These are phyloP conservation scores for Lactarius quietus DNA, from an alignment of 768 basidiomycete species.

Conservation along the genomic window DNA sequence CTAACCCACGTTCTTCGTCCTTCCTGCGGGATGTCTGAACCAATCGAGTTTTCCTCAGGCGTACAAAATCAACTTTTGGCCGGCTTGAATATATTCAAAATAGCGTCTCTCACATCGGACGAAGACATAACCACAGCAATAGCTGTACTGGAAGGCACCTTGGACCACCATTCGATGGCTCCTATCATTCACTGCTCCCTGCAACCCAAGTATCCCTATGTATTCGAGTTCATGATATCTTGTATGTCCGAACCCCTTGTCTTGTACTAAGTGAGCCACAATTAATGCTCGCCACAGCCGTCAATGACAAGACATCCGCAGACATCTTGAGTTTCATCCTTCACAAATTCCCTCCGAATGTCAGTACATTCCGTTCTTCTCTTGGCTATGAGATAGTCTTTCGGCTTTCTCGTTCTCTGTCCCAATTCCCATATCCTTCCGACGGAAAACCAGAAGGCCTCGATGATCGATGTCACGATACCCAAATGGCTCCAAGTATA, in stretches of 20 bases:
- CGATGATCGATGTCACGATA: not conserved
- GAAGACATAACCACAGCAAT: conserved; percentile 5
- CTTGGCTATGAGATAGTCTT: conserved; percentile 6
- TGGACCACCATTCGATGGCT: conserved; percentile 13
- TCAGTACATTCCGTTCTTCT: not conserved
- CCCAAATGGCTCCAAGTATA: not conserved
- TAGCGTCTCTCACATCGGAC: conserved; percentile 3
- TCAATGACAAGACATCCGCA: not conserved
- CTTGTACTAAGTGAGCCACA: too few species aligned
- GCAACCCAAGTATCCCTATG: conserved; percentile 1
- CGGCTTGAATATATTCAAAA: conserved; percentile 7
- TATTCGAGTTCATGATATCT: conserved; percentile 18
- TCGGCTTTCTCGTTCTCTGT: conserved; percentile 6
- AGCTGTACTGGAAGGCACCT: conserved; percentile 6
- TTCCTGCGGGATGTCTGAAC: not conserved
- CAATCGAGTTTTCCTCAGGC: not conserved
- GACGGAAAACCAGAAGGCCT: not conserved
- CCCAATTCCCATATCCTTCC: conserved; percentile 8
- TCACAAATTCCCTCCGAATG: not conserved
- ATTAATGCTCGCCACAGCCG: conserved; percentile 7
- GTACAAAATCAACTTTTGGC: conserved; percentile 8
- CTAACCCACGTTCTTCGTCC: not conserved
- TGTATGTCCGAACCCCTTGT: not conserved
- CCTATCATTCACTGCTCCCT: conserved; percentile 8
- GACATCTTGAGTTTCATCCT: not conserved